Evolutionary conservation across 2,329 filamentous ascomycete species (phyloP).

Genomic region (Periglandula ipomoeae): DNA sequence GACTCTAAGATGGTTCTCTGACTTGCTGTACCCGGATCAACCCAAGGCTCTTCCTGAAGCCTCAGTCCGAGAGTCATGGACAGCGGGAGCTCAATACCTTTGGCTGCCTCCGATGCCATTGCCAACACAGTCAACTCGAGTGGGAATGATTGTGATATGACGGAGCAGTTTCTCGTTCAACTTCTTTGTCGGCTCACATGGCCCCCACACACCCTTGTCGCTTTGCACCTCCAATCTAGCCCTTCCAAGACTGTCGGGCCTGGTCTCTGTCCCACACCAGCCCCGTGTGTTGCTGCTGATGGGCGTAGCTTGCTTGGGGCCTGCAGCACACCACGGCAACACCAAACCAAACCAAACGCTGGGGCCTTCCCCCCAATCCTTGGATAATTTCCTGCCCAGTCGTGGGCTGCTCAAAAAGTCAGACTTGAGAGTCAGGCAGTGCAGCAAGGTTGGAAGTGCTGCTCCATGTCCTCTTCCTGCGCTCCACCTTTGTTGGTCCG

Average conservation of each 20-base stretch:
- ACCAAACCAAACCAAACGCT: conserved; percentile 7
- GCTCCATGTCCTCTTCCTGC: too few species aligned
- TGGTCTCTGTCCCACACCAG: conserved; percentile 9
- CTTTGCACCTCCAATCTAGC: conserved; percentile 2
- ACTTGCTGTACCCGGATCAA: not conserved
- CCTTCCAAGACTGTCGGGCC: not conserved
- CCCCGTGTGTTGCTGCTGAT: conserved; percentile 5
- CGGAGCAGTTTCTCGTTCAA: conserved; percentile 4
- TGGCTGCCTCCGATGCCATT: too few species aligned
- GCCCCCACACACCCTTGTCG: conserved; percentile 7
- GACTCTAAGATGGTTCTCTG: too few species aligned
- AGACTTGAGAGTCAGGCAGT: too few species aligned
- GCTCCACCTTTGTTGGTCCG: too few species aligned
- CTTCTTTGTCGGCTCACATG: conserved; percentile 2
- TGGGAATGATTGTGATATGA: conserved; percentile 3
- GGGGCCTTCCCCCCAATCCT: conserved; percentile 5
- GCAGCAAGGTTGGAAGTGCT: too few species aligned
- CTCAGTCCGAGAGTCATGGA: too few species aligned
- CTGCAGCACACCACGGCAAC: conserved; percentile 5
- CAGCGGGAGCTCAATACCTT: too few species aligned
- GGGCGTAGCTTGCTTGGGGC: not conserved
- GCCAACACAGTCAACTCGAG: too few species aligned
- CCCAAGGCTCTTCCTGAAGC: not conserved
- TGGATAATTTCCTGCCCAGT: conserved; percentile 7
- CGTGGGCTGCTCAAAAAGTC: too few species aligned